Evolutionary conservation across 805 yeast species (phyloP).

Genomic region (Hanseniaspora pseudoguilliermondii): DNA sequence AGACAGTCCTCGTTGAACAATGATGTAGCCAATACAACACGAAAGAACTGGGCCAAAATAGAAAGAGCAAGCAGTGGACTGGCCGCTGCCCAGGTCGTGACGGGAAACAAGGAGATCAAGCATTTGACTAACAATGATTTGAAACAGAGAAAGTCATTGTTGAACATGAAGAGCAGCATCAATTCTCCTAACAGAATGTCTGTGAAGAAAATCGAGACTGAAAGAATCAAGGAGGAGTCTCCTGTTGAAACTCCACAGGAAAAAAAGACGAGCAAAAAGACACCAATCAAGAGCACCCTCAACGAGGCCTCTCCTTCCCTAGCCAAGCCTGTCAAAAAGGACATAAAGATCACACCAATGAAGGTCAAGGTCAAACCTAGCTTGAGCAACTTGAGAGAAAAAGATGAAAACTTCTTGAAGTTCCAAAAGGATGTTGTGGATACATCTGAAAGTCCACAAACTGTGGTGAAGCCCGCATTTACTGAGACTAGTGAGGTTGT

Average conservation of each 20-base stretch:
- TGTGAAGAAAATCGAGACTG: not conserved
- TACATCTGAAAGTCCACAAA: not conserved
- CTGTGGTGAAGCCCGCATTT: not conserved
- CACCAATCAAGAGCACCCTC: not conserved
- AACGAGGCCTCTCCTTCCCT: not conserved
- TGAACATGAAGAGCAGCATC: constrained; percentile 1
- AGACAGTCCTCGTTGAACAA: not conserved
- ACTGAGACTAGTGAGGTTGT: not conserved
- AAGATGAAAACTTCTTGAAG: constrained; percentile 9
- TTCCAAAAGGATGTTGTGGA: constrained; percentile 1
- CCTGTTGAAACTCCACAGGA: not conserved
- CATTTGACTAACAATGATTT: not conserved
- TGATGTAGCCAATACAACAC: not conserved
- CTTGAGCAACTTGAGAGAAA: not conserved
- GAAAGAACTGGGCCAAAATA: not conserved
- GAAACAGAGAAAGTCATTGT: constrained; percentile 4
- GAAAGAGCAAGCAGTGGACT: constrained; percentile 11
- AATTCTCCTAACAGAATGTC: not conserved
- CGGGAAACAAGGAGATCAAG: not conserved
- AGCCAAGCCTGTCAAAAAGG: constrained; percentile 8
- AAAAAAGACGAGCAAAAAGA: not conserved
- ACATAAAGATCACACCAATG: constrained; percentile 5
- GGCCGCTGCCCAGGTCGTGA: constrained; percentile 7
- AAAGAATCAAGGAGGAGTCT: constrained; percentile 5
- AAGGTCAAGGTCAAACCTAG: constrained; percentile 1